These are phyloP conservation scores for Xerocomus nothofagi DNA, from an alignment of 1,284 basidiomycete species.

Conservation along the genomic window DNA sequence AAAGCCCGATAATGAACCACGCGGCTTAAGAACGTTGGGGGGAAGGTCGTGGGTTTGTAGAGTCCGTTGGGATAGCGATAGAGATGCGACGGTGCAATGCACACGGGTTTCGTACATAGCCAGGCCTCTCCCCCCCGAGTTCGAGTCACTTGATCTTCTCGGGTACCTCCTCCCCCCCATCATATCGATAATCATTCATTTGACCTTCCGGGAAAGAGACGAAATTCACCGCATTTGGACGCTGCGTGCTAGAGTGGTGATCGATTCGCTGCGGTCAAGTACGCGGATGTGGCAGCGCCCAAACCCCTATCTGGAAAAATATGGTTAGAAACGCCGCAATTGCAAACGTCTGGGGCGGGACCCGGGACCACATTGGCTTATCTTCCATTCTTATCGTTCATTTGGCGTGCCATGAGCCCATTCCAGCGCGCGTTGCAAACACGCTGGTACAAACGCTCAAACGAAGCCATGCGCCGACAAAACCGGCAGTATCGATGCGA, in stretches of 20 bases:
- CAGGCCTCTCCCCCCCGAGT: no score
- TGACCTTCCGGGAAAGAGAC: not conserved
- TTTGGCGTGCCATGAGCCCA: not conserved
- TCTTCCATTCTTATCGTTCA: conserved; percentile 5
- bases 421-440: not conserved
- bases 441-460: not conserved
- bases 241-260: no score
- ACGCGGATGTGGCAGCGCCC: not conserved
- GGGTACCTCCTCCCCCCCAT: no score
- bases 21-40: conserved; percentile 4
- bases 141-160: no score
- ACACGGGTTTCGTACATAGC: not conserved
- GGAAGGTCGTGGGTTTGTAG: conserved; percentile 1
- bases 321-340: not conserved
- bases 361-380: conserved; percentile 6
- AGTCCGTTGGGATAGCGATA: not conserved
- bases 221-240: not conserved
- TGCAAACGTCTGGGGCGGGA: no score
- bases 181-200: not conserved
- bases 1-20: not conserved
- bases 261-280: no score
- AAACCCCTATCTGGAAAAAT: not conserved
- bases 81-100: no score
- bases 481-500: not conserved
- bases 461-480: not conserved